Evolutionary conservation across 805 yeast genomes (phyloP), one percentile per base, ranked within the genome.

Genomic region (Zygosaccharomyces siamensis): DNA sequence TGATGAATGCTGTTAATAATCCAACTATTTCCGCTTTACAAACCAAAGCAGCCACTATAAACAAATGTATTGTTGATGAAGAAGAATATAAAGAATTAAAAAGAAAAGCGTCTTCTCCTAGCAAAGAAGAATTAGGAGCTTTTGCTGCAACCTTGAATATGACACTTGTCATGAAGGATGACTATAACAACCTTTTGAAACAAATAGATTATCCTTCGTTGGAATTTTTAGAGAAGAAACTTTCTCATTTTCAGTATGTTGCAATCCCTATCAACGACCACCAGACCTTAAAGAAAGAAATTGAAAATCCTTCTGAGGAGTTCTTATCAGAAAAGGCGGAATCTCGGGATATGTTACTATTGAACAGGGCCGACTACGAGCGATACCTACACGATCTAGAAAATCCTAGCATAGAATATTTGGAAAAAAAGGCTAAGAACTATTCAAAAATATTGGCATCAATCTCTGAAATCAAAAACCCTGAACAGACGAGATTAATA

Each of bases 91-190:
- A 47, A 1, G 48, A 47, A 7, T 18, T 52, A 14, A 24, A 32
- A n/a, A 24, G 43, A n/a, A 46, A 40, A 12, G 18, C 36, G 3
- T 28, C 30, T 5, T 42, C 27, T 36, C 56, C 57, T 6, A 50
- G 66, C 1, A 24, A 53, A 5, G 66, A 66, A 2, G 64, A 64
- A 23, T 44, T 50, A 4, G 39, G 40, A 23, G 26, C 31, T 18
- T 36, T 28, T 12, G 55, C 53, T 16, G 41, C 14, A n/a, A 33
- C 33, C 10, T 38, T 44, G 36, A 44, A 46, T 11, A 37, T 50
- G 50, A 16, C 32, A 7, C 48, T 68, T 16, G 53, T 56, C 16
- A 40, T 51, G 20, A 37, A 47, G 11, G 54, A 50, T 4, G 60
- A 57, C 28, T 50, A 54, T 43, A 32, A 48, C 8, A 37, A 39